Conservation (phyloP, 306 rosid species). For the Cotoneaster glaucophyllus region DNA sequence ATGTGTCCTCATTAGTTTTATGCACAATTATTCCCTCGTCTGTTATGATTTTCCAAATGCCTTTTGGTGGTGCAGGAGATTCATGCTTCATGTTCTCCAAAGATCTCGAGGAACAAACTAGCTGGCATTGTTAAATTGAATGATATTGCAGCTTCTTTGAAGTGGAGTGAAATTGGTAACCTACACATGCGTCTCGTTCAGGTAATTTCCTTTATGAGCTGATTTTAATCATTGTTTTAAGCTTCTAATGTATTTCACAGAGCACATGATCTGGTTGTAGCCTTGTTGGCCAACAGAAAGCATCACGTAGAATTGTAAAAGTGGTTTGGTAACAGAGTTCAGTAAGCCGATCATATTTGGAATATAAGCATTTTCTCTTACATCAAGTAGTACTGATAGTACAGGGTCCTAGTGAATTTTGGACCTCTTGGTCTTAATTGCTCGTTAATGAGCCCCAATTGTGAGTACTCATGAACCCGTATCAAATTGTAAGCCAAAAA, state of each 20-base stretch:
- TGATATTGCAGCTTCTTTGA: conserved; percentile 42
- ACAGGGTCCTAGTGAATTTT: background rate
- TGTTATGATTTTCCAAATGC: background rate
- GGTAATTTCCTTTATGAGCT: conserved; percentile 28
- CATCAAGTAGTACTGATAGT: background rate
- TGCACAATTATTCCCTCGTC: background rate
- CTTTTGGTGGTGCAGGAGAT: conserved; percentile 52
- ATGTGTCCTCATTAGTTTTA: background rate
- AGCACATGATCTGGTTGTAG: background rate
- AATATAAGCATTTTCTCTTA: background rate
- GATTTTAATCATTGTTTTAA: background rate
- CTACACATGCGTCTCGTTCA: conserved; percentile 52
- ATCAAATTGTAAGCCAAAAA: background rate
- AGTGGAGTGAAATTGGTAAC: conserved; percentile 85
- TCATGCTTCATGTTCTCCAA: conserved; percentile 46
- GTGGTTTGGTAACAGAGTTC: background rate
- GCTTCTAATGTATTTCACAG: background rate
- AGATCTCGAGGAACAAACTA: conserved; percentile 40
- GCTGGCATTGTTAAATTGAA: conserved; percentile 46
- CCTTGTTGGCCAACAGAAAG: background rate
- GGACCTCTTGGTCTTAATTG: background rate
- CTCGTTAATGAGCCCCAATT: background rate
- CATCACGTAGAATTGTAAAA: background rate
- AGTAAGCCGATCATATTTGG: background rate
- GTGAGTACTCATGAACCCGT: background rate